These are phyloP conservation scores for Cutaneotrichosporon sp. DNA, from an alignment of 1,284 basidiomycete genomes.

Conservation along the genomic window DNA sequence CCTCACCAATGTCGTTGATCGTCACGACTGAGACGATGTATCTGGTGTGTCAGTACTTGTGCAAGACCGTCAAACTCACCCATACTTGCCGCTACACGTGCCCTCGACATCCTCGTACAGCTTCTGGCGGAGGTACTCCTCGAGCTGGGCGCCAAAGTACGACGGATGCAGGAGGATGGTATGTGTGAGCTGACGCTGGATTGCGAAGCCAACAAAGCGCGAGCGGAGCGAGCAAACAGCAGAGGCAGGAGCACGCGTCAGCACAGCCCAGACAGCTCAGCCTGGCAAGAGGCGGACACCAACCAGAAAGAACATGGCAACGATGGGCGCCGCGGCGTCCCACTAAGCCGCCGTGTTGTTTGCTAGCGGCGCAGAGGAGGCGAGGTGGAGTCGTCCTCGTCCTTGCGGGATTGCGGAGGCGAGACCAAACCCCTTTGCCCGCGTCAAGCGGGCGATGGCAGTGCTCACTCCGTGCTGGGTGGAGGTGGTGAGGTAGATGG, in stretches of 20 bases:
- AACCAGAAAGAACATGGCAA: slow-evolving; percentile 48
- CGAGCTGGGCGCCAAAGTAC: slow-evolving; percentile 94
- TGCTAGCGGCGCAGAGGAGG: too few relatives aligned
- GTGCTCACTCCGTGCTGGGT: too few relatives aligned
- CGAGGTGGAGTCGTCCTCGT: too few relatives aligned
- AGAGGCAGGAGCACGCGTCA: slow-evolving; percentile 15
- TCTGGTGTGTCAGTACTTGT: slow-evolving; percentile 26
- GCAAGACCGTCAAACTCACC: slow-evolving; percentile 44
- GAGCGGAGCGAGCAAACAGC: background rate
- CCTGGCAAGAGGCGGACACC: slow-evolving; percentile 21
- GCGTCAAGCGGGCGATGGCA: too few relatives aligned
- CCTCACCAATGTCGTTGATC: slow-evolving; percentile 81
- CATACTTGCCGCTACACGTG: slow-evolving; percentile 90
- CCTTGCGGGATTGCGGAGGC: too few relatives aligned
- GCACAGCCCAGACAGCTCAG: background rate
- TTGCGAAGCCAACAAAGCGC: slow-evolving; percentile 7
- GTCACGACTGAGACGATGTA: slow-evolving; percentile 96
- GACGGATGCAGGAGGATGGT: slow-evolving; percentile 95
- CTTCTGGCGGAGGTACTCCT: slow-evolving; percentile 86
- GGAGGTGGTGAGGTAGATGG: too few relatives aligned
- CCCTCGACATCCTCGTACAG: slow-evolving; percentile 95
- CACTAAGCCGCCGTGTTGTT: too few relatives aligned
- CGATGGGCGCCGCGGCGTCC: too few relatives aligned
- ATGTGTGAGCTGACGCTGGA: slow-evolving; percentile 87
- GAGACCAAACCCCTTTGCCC: too few relatives aligned